Percentiles rank a stretch among this genome's conserved stretches.
Evolutionary conservation across 345 rosid genomes (phyloP).

Genomic region (Trapa bicornis): DNA sequence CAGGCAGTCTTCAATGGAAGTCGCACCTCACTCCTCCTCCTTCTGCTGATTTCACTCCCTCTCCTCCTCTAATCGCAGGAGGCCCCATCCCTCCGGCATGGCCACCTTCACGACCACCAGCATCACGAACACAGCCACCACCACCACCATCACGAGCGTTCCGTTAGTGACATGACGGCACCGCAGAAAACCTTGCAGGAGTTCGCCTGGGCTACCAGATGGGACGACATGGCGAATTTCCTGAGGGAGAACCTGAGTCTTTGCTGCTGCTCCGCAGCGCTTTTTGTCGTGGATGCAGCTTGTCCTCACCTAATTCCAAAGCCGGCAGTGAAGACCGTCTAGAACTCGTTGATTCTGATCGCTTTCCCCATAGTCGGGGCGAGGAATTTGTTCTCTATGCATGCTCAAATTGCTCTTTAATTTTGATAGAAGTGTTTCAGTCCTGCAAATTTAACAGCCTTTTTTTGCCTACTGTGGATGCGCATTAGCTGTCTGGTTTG

Average conservation of each 20-base stretch:
- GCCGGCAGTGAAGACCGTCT: slow-evolving; percentile 46
- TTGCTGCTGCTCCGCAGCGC: slow-evolving; percentile 61
- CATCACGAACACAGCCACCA: slow-evolving; percentile 15
- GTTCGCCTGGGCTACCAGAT: slow-evolving; percentile 58
- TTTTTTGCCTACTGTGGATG: no score
- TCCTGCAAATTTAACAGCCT: no score
- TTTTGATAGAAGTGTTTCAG: no score
- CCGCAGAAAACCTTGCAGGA: slow-evolving; percentile 36
- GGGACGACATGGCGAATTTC: slow-evolving; percentile 65
- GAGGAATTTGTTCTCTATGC: slow-evolving; percentile 3
- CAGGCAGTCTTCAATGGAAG: slow-evolving; percentile 1
- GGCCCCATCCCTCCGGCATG: not conserved
- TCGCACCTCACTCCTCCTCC: slow-evolving; percentile 3
- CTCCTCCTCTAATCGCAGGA: not conserved
- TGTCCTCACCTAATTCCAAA: slow-evolving; percentile 65
- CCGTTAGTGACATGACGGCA: slow-evolving; percentile 27
- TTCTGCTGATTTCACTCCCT: slow-evolving; percentile 6
- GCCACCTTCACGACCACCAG: slow-evolving; percentile 2
- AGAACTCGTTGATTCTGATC: slow-evolving; percentile 45
- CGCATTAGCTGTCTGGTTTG: no score
- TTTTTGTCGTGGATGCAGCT: slow-evolving; percentile 66
- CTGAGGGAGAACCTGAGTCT: slow-evolving; percentile 75
- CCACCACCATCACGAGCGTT: slow-evolving; percentile 28
- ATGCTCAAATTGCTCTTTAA: no score
- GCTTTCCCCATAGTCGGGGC: slow-evolving; percentile 95